Evolutionary conservation across 2,329 filamentous ascomycete genomes (phyloP), one percentile per base, ranked within the genome.

Genomic region (Colletotrichum chrysophilum): DNA sequence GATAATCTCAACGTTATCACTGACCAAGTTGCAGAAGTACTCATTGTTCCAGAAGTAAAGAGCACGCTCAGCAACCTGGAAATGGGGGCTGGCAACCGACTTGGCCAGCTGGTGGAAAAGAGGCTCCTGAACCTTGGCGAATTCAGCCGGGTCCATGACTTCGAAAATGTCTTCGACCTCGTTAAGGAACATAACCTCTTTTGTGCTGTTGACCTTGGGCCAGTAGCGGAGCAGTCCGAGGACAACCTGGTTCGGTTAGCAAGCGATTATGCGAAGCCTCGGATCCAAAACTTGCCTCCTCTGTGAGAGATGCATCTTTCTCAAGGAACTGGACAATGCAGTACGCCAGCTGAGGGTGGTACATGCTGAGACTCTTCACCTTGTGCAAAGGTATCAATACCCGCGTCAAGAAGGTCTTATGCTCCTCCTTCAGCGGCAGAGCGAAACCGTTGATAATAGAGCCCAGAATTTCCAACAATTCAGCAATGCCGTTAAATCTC

Each of bases 41-140:
- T 99, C 97, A 83, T 99, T 99, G 89, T 99, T 99, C 97, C 97
- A 99, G 88, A 99, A 99, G 87, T 99, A 99, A 32, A 99, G 90
- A 7, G 97, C 97, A 79, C 97, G 93, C 87, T 99, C 97, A 21
- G 97, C 97, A 74, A 99, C 97, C 89, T 99, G 97, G 88, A 99
- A 99, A 86, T 99, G 97, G 65, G 97, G 97, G 83, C 97, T 99
- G 66, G 97, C 96, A 56, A 99, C 97, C 4, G 97, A 98, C 85
- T 98, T 99, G 78, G 97, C 96, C 78, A 99, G 90, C 84, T 99
- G 97, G 81, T 98, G 96, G 89, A 99, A 99, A 52, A 99, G 88
- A 65, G 97, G 96, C 82, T 98, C 97, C 85, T 99, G 97, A 52
- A 99, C 97, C 87, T 99, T 99, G 80, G 96, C 96, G 81, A 99